These are phyloP conservation scores for Coemansia sp. DNA, from an alignment of 192 early-diverging fungal genomes.

Conservation along the genomic window DNA sequence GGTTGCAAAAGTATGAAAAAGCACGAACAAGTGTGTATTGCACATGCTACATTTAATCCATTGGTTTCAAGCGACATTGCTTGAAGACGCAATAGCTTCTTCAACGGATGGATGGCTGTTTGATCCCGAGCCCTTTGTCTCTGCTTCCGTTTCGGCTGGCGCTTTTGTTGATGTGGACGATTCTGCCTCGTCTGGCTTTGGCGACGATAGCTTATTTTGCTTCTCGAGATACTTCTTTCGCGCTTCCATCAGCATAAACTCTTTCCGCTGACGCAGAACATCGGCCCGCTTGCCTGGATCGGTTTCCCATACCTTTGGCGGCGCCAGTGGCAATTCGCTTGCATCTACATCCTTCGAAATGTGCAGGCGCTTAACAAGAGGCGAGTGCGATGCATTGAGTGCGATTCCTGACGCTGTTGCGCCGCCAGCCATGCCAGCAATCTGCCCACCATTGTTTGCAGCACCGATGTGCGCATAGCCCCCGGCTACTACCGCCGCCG, in stretches of 20 bases:
- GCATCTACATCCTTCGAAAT: conserved; percentile 23
- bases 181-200: not conserved
- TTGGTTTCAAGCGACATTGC: not conserved
- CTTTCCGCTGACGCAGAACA: conserved; percentile 42
- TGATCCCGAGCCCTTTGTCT: not conserved
- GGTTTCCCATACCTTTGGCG: conserved; percentile 46
- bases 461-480: not conserved
- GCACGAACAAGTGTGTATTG: not conserved
- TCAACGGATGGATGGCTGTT: not conserved
- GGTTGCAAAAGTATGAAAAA: too few species aligned
- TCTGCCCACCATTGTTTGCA: conserved; percentile 5
- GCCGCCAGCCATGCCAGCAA: not conserved
- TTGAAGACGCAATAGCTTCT: not conserved
- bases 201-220: conserved; percentile 4
- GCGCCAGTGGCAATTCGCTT: conserved; percentile 23
- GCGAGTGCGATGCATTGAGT: conserved; percentile 41
- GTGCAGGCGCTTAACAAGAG: conserved; percentile 36
- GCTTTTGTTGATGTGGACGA: not conserved
- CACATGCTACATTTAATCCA: not conserved
- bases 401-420: conserved; percentile 25
- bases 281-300: conserved; percentile 37
- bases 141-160: not conserved
- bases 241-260: conserved; percentile 52
- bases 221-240: conserved; percentile 45
- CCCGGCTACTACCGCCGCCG: not conserved